Evolutionary conservation across 371 early-diverging fungal genomes (phyloP).

Genomic region (Rhizopus sp.): DNA sequence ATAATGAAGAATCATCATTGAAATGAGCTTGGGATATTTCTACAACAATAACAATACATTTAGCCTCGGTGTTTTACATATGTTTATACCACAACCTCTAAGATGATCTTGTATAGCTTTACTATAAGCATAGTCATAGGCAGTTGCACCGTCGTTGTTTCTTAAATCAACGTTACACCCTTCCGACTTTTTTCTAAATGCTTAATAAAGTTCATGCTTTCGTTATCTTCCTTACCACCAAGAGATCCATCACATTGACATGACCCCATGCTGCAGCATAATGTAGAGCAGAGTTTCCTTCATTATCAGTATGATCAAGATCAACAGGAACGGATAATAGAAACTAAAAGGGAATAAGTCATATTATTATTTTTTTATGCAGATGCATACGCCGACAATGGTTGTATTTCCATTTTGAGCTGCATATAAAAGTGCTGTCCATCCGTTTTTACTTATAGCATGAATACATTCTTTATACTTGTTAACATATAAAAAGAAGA

Average conservation of each 20-base stretch:
- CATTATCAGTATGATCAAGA: conserved; percentile 55
- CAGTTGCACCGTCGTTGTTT: conserved; percentile 39
- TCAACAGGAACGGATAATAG: conserved; percentile 49
- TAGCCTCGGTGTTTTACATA: not conserved
- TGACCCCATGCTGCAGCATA: conserved; percentile 57
- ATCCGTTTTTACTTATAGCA: conserved; percentile 50
- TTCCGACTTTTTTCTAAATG: conserved; percentile 27
- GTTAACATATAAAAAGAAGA: conserved; percentile 48
- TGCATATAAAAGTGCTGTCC: conserved; percentile 48
- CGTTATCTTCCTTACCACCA: conserved; percentile 31
- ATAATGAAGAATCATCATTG: conserved; percentile 40
- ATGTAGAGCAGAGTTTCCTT: conserved; percentile 55
- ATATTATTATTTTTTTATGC: not conserved
- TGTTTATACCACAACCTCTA: conserved; percentile 26
- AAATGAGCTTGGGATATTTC: conserved; percentile 39
- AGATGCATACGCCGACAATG: conserved; percentile 42
- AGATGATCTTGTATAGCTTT: conserved; percentile 43
- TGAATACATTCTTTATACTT: conserved; percentile 54
- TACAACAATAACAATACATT: conserved; percentile 1
- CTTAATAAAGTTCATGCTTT: not conserved
- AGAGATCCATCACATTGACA: conserved; percentile 45
- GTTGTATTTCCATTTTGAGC: conserved; percentile 54
- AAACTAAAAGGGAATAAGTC: conserved; percentile 25
- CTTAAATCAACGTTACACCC: conserved; percentile 51
- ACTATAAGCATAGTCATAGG: conserved; percentile 51